Base-by-base conservation (phyloP, 345 rosid genomes). In the Moricandia moricandioides region DNA sequence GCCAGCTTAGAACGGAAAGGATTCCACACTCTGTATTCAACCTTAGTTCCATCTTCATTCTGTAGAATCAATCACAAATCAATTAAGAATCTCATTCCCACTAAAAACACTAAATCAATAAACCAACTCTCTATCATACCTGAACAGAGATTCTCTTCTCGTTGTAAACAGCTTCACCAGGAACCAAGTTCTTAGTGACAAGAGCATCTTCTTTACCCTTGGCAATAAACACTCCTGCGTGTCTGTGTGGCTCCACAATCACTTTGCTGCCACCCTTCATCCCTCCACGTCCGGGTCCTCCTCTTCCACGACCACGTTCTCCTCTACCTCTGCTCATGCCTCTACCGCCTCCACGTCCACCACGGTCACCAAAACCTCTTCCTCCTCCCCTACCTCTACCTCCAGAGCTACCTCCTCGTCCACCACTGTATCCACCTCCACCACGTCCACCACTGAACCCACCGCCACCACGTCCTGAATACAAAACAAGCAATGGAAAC, bases 1-100 rank as follows among this genome's bases (percentile, higher is more conserved):
- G 99, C 98, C 80, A 92, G 79, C 83, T 96, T 96, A 1, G 99
- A 96, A 14, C 99, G 85, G 86, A 96, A 92, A 11, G 99, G 99
- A 64, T 96, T 96, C 99, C 99, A 96, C 0, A 96, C 82, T 62
- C 99, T 86, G 82, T 96, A 96, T 55, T 96, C 99, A 62, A 82
- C 83, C 77, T 96, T 96, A 9, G 88, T 89, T 70, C 98, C 97
- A 81, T 96, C 99, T 65, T 92, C 99, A 54, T 88, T 91, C 91
- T 91, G 81, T 1, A 74, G 31, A 73, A 31, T 56, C 60, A 54
- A 73, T 1, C 57, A 67, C 37, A 72, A 47, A 31, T 3, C 4
- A 18, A 30, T 6, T 13, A 45, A 65, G 7, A 55, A 3, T 2
- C 4, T 10, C 21, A 51, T 24, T n/a, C n/a, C n/a, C n/a, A n/a